phyloP scores from a whole-genome alignment of 352 stramenopile species.

The Peronospora destructor region DNA sequence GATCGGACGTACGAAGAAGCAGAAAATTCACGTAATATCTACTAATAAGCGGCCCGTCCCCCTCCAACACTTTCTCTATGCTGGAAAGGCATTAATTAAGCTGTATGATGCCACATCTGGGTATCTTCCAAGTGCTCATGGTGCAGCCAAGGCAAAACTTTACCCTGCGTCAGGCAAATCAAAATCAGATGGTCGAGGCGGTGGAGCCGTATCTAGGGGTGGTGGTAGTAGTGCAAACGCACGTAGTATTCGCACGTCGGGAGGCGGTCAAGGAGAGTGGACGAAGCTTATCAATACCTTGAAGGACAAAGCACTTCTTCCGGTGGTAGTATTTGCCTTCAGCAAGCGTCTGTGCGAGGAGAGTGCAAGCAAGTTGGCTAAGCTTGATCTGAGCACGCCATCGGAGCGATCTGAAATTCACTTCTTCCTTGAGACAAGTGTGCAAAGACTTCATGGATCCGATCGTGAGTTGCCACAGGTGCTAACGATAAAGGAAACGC shows the following conservation, averaged over 20 bases:
- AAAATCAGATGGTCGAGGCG: constrained; percentile 34
- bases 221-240: constrained; percentile 39
- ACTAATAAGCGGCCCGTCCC: constrained; percentile 96
- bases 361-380: constrained; percentile 65
- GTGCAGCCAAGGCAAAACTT: constrained; percentile 59
- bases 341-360: constrained; percentile 83
- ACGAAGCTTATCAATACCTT: constrained; percentile 83
- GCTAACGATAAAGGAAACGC: constrained; percentile 94
- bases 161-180: constrained; percentile 50
- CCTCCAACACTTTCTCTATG: constrained; percentile 94
- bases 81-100: constrained; percentile 91
- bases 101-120: constrained; percentile 47
- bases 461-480: constrained; percentile 98
- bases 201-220: constrained; percentile 20
- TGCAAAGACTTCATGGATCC: constrained; percentile 85
- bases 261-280: constrained; percentile 79
- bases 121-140: constrained; percentile 53
- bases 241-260: constrained; percentile 47
- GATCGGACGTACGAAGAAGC: constrained; percentile 95
- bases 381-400: constrained; percentile 61
- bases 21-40: constrained; percentile 95
- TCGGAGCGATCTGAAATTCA: constrained; percentile 82
- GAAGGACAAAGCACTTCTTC: constrained; percentile 89
- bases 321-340: constrained; percentile 93
- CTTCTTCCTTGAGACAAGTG: constrained; percentile 67